phyloP scores from a whole-genome alignment of 768 basidiomycete species.

The Phaffia australis region DNA sequence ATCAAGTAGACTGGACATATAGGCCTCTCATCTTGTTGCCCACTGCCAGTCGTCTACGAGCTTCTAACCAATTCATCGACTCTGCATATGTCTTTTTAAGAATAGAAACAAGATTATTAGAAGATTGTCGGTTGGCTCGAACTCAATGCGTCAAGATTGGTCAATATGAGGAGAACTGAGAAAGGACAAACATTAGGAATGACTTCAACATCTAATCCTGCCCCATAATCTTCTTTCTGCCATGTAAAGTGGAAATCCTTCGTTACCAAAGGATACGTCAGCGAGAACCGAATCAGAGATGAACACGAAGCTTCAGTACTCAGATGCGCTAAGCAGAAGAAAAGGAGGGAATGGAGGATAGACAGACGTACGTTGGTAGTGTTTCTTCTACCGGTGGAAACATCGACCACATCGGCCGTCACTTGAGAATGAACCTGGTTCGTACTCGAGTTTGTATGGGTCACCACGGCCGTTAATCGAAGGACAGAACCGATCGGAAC shows the following conservation, averaged over 20 bases:
- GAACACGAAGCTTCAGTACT: background rate
- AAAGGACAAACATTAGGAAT: background rate
- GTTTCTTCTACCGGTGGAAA: conserved; percentile 53
- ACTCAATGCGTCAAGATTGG: background rate
- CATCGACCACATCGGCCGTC: conserved; percentile 41
- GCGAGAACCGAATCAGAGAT: too few species aligned
- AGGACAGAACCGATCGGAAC: conserved; percentile 78
- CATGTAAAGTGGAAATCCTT: conserved; percentile 25
- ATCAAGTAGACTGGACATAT: conserved; percentile 22
- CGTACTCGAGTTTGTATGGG: conserved; percentile 44
- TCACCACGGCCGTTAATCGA: conserved; percentile 57
- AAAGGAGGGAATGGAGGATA: background rate
- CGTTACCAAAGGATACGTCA: background rate
- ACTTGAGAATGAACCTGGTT: conserved; percentile 36
- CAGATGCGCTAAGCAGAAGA: background rate
- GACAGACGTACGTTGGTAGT: conserved; percentile 12
- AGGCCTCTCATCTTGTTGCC: conserved; percentile 54
- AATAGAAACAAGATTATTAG: background rate
- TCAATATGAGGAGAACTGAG: background rate
- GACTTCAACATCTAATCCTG: background rate
- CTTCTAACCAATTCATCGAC: conserved; percentile 77
- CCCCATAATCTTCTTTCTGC: background rate
- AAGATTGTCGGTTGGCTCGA: conserved; percentile 5
- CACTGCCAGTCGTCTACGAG: conserved; percentile 57
- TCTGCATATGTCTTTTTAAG: conserved; percentile 42